Evolutionary conservation across 805 yeast species (phyloP).

Genomic region (Candida nonsorbophila): DNA sequence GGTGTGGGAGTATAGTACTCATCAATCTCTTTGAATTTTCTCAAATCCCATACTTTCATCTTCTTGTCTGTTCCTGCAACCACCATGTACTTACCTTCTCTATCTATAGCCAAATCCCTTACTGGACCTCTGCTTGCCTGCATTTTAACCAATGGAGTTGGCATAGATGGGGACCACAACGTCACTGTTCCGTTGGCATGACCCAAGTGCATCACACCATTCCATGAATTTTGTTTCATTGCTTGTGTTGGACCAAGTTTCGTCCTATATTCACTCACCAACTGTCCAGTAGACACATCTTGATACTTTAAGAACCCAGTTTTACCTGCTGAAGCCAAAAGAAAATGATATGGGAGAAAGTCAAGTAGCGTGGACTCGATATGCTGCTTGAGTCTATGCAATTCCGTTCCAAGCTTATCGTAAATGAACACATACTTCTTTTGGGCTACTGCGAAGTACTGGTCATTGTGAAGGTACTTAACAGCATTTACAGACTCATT

Average conservation of each 20-base stretch:
- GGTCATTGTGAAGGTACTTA: conserved; percentile 86
- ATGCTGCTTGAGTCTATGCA: conserved; percentile 88
- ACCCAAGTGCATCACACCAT: conserved; percentile 91
- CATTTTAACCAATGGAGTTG: conserved; percentile 78
- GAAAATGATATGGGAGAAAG: conserved; percentile 87
- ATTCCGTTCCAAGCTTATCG: conserved; percentile 85
- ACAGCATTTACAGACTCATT: conserved; percentile 90
- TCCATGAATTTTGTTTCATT: conserved; percentile 90
- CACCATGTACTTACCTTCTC: conserved; percentile 93
- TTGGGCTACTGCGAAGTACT: conserved; percentile 94
- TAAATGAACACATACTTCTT: conserved; percentile 90
- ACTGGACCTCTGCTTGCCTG: conserved; percentile 85
- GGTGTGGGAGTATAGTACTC: conserved; percentile 77
- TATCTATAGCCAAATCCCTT: conserved; percentile 75
- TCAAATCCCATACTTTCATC: conserved; percentile 88
- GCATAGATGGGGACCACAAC: conserved; percentile 87
- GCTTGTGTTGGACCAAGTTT: conserved; percentile 86
- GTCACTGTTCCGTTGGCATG: conserved; percentile 91
- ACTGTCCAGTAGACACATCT: conserved; percentile 88
- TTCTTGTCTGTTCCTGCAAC: conserved; percentile 83
- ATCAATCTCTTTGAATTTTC: conserved; percentile 74
- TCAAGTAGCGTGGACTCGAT: conserved; percentile 78
- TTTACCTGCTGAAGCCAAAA: conserved; percentile 83
- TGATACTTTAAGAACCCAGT: conserved; percentile 88
- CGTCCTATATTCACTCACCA: conserved; percentile 80